Conservation (phyloP, 2,329 filamentous ascomycete genomes). For the Aureobasidium sp. region DNA sequence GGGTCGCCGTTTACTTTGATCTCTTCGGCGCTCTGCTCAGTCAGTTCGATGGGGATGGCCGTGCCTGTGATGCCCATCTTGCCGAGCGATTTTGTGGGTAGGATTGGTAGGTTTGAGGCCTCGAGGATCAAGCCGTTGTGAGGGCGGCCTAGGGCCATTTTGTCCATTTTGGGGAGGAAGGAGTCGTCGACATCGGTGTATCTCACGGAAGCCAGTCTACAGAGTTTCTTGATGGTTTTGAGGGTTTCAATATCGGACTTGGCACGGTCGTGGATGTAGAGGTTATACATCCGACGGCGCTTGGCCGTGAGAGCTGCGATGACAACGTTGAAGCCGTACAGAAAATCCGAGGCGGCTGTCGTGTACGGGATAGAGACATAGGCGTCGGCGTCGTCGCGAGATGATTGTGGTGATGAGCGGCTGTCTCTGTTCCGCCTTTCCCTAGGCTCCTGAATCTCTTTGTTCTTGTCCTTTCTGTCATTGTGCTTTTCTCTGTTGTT, state of each 20-base stretch:
- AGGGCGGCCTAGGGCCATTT: constrained; percentile 72
- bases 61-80: constrained; percentile 27
- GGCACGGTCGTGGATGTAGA: constrained; percentile 56
- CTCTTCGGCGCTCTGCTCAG: constrained; percentile 66
- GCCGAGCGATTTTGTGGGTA: constrained; percentile 28
- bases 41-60: constrained; percentile 54
- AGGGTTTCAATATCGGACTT: not conserved
- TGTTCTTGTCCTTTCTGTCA: constrained; percentile 6
- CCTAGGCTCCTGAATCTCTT: constrained; percentile 1
- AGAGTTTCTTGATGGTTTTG: constrained; percentile 20
- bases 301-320: constrained; percentile 65
- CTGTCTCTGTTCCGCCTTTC: not conserved
- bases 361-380: constrained; percentile 56
- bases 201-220: constrained; percentile 26
- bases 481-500: constrained; percentile 1
- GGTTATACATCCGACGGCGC: constrained; percentile 69
- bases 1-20: constrained; percentile 60
- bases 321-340: constrained; percentile 79
- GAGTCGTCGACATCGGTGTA: constrained; percentile 56
- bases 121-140: constrained; percentile 90
- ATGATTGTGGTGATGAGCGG: not conserved
- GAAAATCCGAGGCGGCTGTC: constrained; percentile 81
- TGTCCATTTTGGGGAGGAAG: constrained; percentile 63
- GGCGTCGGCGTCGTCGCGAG: not conserved
- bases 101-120: constrained; percentile 69